A percentile compares a stretch with the other conserved stretches of the same genome.
phyloP scores from a whole-genome alignment of 495 filamentous ascomycete species.

The Tuber microsphaerosporum region DNA sequence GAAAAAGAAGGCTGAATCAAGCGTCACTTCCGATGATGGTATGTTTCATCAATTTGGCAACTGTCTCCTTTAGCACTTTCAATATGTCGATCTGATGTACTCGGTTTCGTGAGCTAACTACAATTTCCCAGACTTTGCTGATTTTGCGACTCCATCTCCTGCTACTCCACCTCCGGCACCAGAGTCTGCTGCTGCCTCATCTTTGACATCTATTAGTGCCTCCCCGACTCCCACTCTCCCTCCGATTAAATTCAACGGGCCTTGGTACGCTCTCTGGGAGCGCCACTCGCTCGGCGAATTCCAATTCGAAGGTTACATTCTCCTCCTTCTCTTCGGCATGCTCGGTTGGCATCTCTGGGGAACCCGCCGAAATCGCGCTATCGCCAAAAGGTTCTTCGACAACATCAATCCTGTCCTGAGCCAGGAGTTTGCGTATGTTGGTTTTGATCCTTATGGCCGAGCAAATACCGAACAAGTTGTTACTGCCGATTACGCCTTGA shows the following conservation, averaged over 20 bases:
- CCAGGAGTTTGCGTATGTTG: slow-evolving; percentile 82
- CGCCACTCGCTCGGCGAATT: slow-evolving; percentile 74
- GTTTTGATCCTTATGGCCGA: slow-evolving; percentile 53
- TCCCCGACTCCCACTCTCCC: slow-evolving; percentile 55
- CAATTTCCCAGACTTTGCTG: slow-evolving; percentile 47
- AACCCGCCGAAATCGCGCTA: slow-evolving; percentile 66
- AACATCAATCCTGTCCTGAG: slow-evolving; percentile 64
- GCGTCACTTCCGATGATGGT: slow-evolving; percentile 29
- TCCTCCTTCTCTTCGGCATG: slow-evolving; percentile 64
- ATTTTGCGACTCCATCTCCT: slow-evolving; percentile 45
- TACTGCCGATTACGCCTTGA: slow-evolving; percentile 55
- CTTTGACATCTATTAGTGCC: slow-evolving; percentile 48
- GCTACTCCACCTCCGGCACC: slow-evolving; percentile 38
- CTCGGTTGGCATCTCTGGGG: slow-evolving; percentile 78
- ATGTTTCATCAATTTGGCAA: slow-evolving; percentile 8
- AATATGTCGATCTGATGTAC: slow-evolving; percentile 23
- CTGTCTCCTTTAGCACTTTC: slow-evolving; percentile 5
- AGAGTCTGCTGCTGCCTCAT: slow-evolving; percentile 44
- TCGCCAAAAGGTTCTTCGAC: slow-evolving; percentile 71
- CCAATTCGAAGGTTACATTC: slow-evolving; percentile 73
- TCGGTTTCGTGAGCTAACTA: slow-evolving; percentile 6
- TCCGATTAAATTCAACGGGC: slow-evolving; percentile 38
- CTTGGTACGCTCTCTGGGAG: slow-evolving; percentile 97
- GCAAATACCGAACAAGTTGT: slow-evolving; percentile 40
- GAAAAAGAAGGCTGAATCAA: slow-evolving; percentile 25